Evolutionary conservation across 768 basidiomycete species (phyloP).

Genomic region (Rhizopogon vinicolor): DNA sequence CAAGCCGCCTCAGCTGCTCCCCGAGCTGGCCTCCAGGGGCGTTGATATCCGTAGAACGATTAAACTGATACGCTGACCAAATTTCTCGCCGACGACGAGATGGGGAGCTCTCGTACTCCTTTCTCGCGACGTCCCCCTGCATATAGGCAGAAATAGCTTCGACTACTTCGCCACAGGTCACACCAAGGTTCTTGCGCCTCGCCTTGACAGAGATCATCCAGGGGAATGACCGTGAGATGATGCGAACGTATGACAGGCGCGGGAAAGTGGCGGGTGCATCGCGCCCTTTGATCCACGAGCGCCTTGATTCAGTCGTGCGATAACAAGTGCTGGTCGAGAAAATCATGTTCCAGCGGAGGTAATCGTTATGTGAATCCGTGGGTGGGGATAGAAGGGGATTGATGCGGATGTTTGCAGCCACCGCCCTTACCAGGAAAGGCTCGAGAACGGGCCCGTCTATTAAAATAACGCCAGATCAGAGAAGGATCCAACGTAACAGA

Average conservation of each 20-base stretch:
- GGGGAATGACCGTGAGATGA: slow-evolving; percentile 51
- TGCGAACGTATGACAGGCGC: slow-evolving; percentile 44
- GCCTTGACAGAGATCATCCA: slow-evolving; percentile 52
- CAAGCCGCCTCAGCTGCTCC: slow-evolving; percentile 58
- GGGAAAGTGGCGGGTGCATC: slow-evolving; percentile 63
- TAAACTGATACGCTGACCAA: slow-evolving; percentile 52
- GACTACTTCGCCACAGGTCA: slow-evolving; percentile 66
- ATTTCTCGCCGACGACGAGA: slow-evolving; percentile 36
- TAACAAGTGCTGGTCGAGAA: slow-evolving; percentile 56
- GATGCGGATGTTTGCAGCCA: slow-evolving; percentile 42
- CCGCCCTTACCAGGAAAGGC: slow-evolving; percentile 49
- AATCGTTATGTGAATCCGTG: slow-evolving; percentile 37
- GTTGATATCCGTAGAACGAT: slow-evolving; percentile 57
- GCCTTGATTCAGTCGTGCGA: slow-evolving; percentile 54
- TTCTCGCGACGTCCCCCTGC: slow-evolving; percentile 43
- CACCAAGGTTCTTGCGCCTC: slow-evolving; percentile 39
- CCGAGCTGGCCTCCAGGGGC: slow-evolving; percentile 70
- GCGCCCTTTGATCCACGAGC: slow-evolving; percentile 67
- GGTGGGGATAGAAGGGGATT: slow-evolving; percentile 60
- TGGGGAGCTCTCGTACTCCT: slow-evolving; percentile 46
- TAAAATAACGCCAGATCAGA: slow-evolving; percentile 10
- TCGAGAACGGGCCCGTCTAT: slow-evolving; percentile 69
- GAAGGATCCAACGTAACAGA: background rate
- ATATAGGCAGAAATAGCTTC: slow-evolving; percentile 49
- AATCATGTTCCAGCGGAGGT: slow-evolving; percentile 74